These are phyloP conservation scores for Rhytidhysteron rufulum DNA, from an alignment of 2,329 filamentous ascomycete species.

Conservation along the genomic window DNA sequence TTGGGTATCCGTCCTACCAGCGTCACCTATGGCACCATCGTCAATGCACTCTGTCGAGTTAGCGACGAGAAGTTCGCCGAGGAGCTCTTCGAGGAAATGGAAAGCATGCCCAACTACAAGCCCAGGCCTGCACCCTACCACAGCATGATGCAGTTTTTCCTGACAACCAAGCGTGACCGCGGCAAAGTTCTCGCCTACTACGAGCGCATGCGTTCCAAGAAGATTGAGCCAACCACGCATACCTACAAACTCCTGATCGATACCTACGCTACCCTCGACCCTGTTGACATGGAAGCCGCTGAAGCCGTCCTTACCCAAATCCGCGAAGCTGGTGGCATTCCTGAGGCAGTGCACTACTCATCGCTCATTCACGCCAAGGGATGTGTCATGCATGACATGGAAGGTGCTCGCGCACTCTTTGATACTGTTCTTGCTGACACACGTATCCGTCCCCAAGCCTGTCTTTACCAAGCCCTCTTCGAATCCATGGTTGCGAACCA, in stretches of 20 bases:
- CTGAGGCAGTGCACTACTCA: constrained; percentile 93
- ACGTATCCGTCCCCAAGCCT: constrained; percentile 70
- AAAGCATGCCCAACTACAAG: constrained; percentile 98
- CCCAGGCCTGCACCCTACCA: constrained; percentile 96
- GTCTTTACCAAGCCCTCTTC: constrained; percentile 93
- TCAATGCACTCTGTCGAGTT: constrained; percentile 94
- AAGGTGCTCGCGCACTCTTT: constrained; percentile 76
- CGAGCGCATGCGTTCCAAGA: constrained; percentile 83
- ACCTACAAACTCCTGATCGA: constrained; percentile 98
- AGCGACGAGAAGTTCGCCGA: constrained; percentile 97
- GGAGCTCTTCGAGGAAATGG: constrained; percentile 98
- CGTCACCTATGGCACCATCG: constrained; percentile 96
- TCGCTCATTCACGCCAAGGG: constrained; percentile 94
- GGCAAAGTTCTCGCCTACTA: constrained; percentile 92
- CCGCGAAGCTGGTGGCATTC: constrained; percentile 65
- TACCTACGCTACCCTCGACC: constrained; percentile 89
- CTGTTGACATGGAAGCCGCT: constrained; percentile 81
- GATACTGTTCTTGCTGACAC: constrained; percentile 70
- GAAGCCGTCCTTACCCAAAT: constrained; percentile 80
- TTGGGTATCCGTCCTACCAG: constrained; percentile 92
- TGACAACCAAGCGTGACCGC: constrained; percentile 95
- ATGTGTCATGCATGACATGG: constrained; percentile 88
- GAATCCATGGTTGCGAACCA: constrained; percentile 97
- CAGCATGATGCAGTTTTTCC: constrained; percentile 99
- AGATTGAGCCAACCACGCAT: constrained; percentile 87